A percentile compares a stretch with the other conserved stretches of the same genome.
Conservation (phyloP, 257 asterid species). For the Ocimum tenuiflorum region DNA sequence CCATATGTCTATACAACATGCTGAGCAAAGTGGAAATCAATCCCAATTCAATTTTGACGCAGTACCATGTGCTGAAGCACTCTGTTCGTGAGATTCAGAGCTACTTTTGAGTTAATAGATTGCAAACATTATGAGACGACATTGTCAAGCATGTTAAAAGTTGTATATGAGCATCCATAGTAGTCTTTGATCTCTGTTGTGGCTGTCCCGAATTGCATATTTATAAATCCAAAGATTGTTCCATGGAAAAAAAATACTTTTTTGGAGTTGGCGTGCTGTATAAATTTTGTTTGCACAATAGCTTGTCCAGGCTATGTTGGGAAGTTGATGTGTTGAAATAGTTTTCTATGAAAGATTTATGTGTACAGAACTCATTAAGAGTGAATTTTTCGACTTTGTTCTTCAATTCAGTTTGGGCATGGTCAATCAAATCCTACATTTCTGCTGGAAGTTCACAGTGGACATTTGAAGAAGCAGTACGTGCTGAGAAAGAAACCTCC, state of each 20-base stretch:
- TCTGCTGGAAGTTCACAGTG: constrained; percentile 68
- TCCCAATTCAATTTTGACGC: not conserved
- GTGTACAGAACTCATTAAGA: not conserved
- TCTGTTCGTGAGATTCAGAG: not conserved
- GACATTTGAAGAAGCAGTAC: constrained; percentile 45
- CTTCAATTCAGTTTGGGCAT: constrained; percentile 71
- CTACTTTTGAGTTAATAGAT: not conserved
- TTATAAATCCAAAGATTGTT: not conserved
- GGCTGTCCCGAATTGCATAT: not conserved
- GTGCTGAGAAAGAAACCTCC: constrained; percentile 92
- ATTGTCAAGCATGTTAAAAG: not conserved
- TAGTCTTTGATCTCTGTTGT: not conserved
- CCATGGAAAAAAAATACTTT: not conserved
- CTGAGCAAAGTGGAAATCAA: not conserved
- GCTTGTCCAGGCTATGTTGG: not conserved
- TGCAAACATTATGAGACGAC: not conserved
- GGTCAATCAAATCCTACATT: constrained; percentile 95
- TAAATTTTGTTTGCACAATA: not conserved
- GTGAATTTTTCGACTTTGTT: not conserved
- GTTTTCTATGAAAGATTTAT: not conserved
- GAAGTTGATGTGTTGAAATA: not conserved
- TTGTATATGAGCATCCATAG: not conserved
- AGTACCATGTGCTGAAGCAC: not conserved
- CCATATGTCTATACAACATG: not conserved
- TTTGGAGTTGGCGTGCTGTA: not conserved